phyloP scores from a whole-genome alignment of 768 basidiomycete genomes.

The Podaxis sp. region DNA sequence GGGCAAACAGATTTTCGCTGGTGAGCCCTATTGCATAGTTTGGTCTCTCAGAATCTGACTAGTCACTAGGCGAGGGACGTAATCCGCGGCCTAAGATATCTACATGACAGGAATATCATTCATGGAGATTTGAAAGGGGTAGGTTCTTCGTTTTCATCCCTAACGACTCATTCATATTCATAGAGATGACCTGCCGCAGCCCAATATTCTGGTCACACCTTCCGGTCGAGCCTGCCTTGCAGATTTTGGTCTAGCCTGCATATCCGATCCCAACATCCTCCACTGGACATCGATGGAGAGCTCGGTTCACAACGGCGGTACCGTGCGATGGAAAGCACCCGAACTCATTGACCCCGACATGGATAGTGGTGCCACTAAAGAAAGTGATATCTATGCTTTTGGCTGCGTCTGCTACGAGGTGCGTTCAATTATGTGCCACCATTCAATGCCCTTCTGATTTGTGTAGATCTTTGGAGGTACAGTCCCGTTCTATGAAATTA shows the following conservation, averaged over 20 bases:
- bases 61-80: conserved; percentile 24
- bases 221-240: conserved; percentile 39
- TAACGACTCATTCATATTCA: background rate
- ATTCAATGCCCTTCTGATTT: background rate
- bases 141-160: background rate
- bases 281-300: conserved; percentile 16
- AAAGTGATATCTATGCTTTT: conserved; percentile 36
- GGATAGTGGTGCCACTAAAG: conserved; percentile 10
- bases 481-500: conserved; percentile 22
- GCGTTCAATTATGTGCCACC: background rate
- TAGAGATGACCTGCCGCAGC: conserved; percentile 19
- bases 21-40: conserved; percentile 1
- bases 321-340: conserved; percentile 32
- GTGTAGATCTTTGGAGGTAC: conserved; percentile 22
- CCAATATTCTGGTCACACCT: conserved; percentile 41
- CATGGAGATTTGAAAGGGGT: conserved; percentile 36
- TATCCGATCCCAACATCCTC: conserved; percentile 19
- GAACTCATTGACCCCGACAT: conserved; percentile 26
- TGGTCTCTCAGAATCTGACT: background rate
- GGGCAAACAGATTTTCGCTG: conserved; percentile 12
- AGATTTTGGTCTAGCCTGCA: conserved; percentile 43
- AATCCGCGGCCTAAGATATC: conserved; percentile 24
- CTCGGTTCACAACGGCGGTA: conserved; percentile 20
- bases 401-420: conserved; percentile 37
- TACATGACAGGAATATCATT: conserved; percentile 29